Evolutionary conservation across 73 alveolate genomes (phyloP).

Genomic region (Halteria grandinella): DNA sequence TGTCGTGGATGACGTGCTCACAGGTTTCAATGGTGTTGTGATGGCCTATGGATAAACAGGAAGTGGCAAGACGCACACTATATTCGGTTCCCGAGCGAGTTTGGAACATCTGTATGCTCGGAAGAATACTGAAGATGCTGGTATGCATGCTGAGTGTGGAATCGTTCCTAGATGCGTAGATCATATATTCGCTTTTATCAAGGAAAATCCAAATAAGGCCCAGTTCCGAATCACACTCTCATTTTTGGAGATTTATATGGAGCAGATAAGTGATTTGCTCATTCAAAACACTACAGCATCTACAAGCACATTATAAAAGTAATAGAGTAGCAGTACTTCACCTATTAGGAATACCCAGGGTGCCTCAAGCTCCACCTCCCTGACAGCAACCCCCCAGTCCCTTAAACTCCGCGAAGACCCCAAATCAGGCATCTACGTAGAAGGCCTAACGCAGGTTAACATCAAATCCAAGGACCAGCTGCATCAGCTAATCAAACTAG

Average conservation of each 20-base stretch:
- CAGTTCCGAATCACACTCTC: constrained; percentile 83
- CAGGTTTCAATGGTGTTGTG: constrained; percentile 86
- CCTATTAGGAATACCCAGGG: constrained; percentile 60
- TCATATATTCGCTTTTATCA: constrained; percentile 82
- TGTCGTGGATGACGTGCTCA: constrained; percentile 80
- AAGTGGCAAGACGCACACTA: constrained; percentile 86
- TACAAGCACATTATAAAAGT: no score
- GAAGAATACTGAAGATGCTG: constrained; percentile 30
- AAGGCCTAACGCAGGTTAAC: constrained; percentile 71
- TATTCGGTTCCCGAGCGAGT: constrained; percentile 73
- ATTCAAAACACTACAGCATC: no score
- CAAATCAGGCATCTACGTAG: constrained; percentile 86
- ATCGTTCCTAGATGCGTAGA: constrained; percentile 91
- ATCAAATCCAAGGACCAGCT: constrained; percentile 77
- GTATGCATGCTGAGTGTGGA: constrained; percentile 76
- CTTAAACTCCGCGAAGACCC: constrained; percentile 88
- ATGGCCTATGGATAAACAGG: constrained; percentile 96
- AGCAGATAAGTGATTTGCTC: constrained; percentile 90
- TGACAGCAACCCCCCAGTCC: no score
- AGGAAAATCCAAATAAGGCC: constrained; percentile 79
- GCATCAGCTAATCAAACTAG: constrained; percentile 69
- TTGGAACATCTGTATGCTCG: constrained; percentile 46
- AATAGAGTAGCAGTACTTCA: constrained; percentile 64
- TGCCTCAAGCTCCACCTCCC: no score
- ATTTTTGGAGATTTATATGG: constrained; percentile 91